Evolutionary conservation across 1,139 yeast genomes (phyloP).

Genomic region (Yamadazyma atlantica): DNA sequence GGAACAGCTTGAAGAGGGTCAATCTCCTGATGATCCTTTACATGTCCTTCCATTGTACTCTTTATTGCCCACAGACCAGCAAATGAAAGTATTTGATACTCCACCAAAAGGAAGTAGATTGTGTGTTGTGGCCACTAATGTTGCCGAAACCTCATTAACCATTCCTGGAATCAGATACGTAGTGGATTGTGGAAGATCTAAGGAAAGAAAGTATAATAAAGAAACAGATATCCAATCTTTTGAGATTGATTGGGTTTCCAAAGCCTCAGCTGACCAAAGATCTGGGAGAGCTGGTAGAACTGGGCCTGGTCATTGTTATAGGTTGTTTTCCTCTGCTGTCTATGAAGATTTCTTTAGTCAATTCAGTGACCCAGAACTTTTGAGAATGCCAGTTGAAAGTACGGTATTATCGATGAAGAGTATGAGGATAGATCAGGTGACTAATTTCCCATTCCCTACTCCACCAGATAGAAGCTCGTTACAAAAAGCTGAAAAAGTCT

Average conservation of each 20-base stretch:
- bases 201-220: constrained; percentile 81
- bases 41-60: constrained; percentile 93
- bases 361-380: constrained; percentile 85
- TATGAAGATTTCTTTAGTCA: constrained; percentile 82
- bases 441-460: constrained; percentile 95
- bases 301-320: constrained; percentile 97
- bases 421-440: constrained; percentile 90
- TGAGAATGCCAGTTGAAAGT: constrained; percentile 95
- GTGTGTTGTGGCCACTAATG: constrained; percentile 95
- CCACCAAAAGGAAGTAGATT: constrained; percentile 86
- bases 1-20: constrained; percentile 72
- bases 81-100: constrained; percentile 84
- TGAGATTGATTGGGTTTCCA: constrained; percentile 88
- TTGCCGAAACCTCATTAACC: constrained; percentile 96
- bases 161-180: constrained; percentile 96
- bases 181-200: constrained; percentile 91
- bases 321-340: constrained; percentile 93
- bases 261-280: constrained; percentile 95
- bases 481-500: constrained; percentile 62
- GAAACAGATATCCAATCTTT: constrained; percentile 91
- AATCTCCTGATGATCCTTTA: constrained; percentile 76
- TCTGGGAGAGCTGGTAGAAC: constrained; percentile 99
- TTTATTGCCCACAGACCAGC: constrained; percentile 86
- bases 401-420: constrained; percentile 92
- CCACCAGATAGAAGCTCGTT: constrained; percentile 74